Base-by-base conservation (phyloP, 2,329 filamentous ascomycete genomes). In the Cytospora chrysosperma region DNA sequence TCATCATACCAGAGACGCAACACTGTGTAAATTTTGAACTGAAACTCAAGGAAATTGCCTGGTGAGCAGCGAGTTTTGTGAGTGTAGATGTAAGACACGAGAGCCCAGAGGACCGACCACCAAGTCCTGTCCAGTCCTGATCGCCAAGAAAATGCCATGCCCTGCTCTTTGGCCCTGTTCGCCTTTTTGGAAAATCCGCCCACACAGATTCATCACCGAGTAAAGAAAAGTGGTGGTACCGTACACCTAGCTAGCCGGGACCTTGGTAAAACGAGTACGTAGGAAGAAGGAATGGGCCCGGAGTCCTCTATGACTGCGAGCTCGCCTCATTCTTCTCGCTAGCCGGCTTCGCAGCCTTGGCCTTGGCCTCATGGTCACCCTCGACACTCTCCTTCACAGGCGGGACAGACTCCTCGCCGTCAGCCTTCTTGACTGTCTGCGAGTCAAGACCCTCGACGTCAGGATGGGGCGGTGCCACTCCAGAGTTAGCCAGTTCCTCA, bases 301-400 rank as follows among this genome's bases (percentile, higher is more conserved):
- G 27, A 40, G 19, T 24, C 19, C 24, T 15, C 51, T 55, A 63
- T 55, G 56, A 40, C 47, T 55, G 49, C 12, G 59, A 50, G 53
- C 64, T 84, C 30, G 86, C 85, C 71, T 87, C 85, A 68, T 85
- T 84, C 65, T 80, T 80, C 69, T 88, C 86, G 69, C 85, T 88
- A 2, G 84, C 86, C 37, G 86, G 86, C 77, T 87, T 88, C 50
- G 85, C 82, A 69, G 80, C 77, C 68, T 76, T 78, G 68, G 78
- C 78, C 70, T 85, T 82, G 17, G 81, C 77, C 72, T 85, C 85
- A 70, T 81, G 83, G 74, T 86, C 84, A 65, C 85, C 85, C 66
- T 85, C 85, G 62, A 83, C 79, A 72, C 86, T 82, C 66, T 76
- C 81, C 70, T 82, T 74, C 30, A 78, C 75, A 43, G 79, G 75